Base-by-base conservation (phyloP, 1,139 yeast genomes). In the Saccharomycopsis phalli region DNA sequence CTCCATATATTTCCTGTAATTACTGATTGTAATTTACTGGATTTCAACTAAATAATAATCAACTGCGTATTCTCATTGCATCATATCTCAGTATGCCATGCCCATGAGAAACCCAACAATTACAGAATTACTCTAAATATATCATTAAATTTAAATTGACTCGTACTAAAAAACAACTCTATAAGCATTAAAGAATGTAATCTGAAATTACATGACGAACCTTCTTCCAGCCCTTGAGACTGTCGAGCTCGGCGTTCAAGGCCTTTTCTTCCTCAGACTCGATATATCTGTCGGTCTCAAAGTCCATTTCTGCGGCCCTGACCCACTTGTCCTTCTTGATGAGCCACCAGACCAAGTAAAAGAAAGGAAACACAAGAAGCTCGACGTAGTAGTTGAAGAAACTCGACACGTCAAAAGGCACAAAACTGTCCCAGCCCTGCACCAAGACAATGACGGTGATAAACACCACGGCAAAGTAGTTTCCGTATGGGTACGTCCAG, bases 401-500 rank as follows among this genome's bases (percentile, higher is more conserved):
- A 33, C 64, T 67, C 2, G 71, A 68, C 33, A 59, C 61, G 34
- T 65, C 50, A 71, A 78, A 72, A 6, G 83, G 83, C 2, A 71
- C 62, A 46, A 76, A 72, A 2, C 77, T 58, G 4, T 73, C 55
- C 83, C 77, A 77, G 14, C 83, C 83, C 51, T 76, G 81, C 20
- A 79, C 72, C 8, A 76, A 55, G 36, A 74, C 63, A 40, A 77
- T 63, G 36, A 74, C 53, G 1, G 63, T 47, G 21, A 73, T 65
- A 45, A 69, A 66, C 19, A 67, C 48, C 2, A 75, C 70, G 30
- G 70, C 72, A 40, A 71, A 61, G 57, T 68, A 75, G 11, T 81
- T 75, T n/a, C 81, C 81, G 53, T 60, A 74, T 20, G 83, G 83
- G 51, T 74, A 75, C 6, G 77, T 68, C 61, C 71, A 66, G 43